Evolutionary conservation across 108 stramenopile genomes (phyloP), one percentile per base, ranked within the genome.

Genomic region (Fragilariopsis cylindrus): DNA sequence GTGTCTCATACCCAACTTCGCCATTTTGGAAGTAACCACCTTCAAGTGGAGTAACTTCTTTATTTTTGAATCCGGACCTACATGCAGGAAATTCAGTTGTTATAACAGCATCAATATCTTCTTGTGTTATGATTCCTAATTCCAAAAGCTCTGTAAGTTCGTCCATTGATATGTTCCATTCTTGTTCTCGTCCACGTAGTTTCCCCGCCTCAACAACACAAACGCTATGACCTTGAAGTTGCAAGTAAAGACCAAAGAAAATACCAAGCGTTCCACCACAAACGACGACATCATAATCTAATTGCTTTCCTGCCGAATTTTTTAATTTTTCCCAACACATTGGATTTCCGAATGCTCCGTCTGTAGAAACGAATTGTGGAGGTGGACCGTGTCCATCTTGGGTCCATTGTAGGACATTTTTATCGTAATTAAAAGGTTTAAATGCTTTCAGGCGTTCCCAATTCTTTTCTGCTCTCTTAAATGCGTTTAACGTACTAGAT

Each of bases 181-280:
- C 97, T 80, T 98, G 97, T 74, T 94, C 92, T 41, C 97, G 68
- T 4, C 96, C 96, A 40, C 75, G 78, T 16, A 96, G 75, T 57
- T 85, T 83, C 0, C 90, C 93, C 40, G 93, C 86, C 72, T 98
- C 97, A 4, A 98, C 72, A 5, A 96, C 93, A 41, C 76, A 78
- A 16, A 97, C 95, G 7, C 71, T 76, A 60, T 85, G 85, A 3
- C 95, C 95, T 19, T 60, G 74, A 30, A 84, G 57, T 78, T 95
- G 94, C 69, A 98, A 75, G 16, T 92, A 88, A 13, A 81, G 77
- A 5, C 96, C 97, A 57, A 92, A 86, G 79, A 98, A 96, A 70
- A 98, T 94, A 15, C 95, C 96, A 9, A 97, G 82, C 41, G 95
- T 98, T 0, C 96, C 95, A n/a, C 96, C 96, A 62, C 94, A 96